phyloP scores from a whole-genome alignment of 164 flowering plant species.

The Kingdonia uniflora region DNA sequence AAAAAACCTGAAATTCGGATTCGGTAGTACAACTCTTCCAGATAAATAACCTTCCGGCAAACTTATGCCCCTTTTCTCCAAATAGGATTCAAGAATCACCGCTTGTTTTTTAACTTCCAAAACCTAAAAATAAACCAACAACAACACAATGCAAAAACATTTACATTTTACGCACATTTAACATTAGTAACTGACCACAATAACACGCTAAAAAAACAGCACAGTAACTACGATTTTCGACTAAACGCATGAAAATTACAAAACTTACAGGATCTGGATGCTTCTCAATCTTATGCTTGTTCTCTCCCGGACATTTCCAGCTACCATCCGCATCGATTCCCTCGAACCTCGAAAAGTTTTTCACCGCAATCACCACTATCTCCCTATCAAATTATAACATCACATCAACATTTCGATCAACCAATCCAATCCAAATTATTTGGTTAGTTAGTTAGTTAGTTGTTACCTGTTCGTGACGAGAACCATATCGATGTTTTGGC shows the following conservation, averaged over 20 bases:
- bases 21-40: constrained; percentile 67
- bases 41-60: constrained; percentile 67
- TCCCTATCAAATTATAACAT: constrained; percentile 28
- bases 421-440: too few species aligned
- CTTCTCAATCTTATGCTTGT: constrained; percentile 26
- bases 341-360: constrained; percentile 53
- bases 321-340: constrained; percentile 49
- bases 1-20: constrained; percentile 59
- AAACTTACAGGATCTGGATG: constrained; percentile 68
- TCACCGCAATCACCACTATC: constrained; percentile 55
- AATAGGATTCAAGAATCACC: constrained; percentile 74
- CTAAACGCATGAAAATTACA: neutral
- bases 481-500: constrained; percentile 61
- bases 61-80: constrained; percentile 79
- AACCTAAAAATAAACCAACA: too few species aligned
- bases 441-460: too few species aligned
- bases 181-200: neutral
- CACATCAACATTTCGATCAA: neutral
- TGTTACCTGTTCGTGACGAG: constrained; percentile 45
- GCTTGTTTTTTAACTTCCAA: constrained; percentile 43
- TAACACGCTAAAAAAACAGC: neutral
- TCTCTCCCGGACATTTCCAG: constrained; percentile 45
- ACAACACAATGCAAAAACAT: too few species aligned
- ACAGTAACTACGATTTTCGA: too few species aligned
- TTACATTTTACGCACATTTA: too few species aligned